Base-by-base conservation (phyloP, 1,284 basidiomycete genomes). In the Cutaneotrichosporon mucoides region DNA sequence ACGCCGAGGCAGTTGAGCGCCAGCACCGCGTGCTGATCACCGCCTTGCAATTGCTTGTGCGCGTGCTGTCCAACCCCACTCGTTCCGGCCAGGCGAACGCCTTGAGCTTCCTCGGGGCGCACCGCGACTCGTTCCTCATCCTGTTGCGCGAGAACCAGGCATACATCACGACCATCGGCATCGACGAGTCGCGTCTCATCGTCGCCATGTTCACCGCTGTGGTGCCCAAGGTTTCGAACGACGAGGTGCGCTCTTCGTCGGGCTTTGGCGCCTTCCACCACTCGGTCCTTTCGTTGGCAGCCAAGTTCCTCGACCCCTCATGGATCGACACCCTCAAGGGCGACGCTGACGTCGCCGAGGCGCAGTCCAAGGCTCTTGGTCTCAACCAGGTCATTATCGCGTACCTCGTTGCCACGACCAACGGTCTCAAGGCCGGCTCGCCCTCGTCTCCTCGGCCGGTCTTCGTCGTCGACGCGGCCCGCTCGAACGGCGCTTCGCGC, bases 221-320 rank as follows among this genome's bases (percentile, higher is more conserved):
- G 13, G 69, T 81, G 11, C 79, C 81, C 5, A 74, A 77, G 42
- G 69, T 81, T 1, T 69, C 79, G 5, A 70, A 72, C 9, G 79
- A 81, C 0, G 92, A 95, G 65, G 75, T 94, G 70, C 90, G 90
- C 62, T 73, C 86, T 80, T 44, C 59, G 2, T 84, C 86, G 3
- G 86, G 88, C 5, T 92, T 91, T 70, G 91, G 92, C 4, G 84
- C 86, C 0, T 84, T 95, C 60, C 93, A 98, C 72, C 81, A 85
- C 3, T 87, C 91, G 0, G 84, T 95, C 15, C 81, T 95, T 11
- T 82, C 83, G 8, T 80, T 96, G 1, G 87, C 90, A 0, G 86
- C 92, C 16, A 83, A 84, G 64, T 88, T 85, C 68, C 82, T 96
- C 15, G 84, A 85, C 15, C 77, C 35, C 80, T 92, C 1, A 76